Conservation (phyloP, 306 rosid species). For the Vachellia pachyceras region DNA sequence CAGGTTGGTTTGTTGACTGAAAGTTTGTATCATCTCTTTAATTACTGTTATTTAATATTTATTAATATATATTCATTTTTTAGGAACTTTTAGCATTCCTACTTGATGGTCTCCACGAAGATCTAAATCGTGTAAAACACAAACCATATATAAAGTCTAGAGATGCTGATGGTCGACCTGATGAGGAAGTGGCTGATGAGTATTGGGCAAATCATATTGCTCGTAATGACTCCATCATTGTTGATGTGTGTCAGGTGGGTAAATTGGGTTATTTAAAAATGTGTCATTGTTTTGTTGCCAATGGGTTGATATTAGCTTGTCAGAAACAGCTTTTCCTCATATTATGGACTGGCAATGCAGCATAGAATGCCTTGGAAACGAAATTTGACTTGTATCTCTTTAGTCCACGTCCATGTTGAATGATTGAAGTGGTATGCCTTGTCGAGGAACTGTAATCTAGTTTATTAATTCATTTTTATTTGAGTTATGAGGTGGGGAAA, state of each 20-base stretch:
- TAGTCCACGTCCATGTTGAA: background rate
- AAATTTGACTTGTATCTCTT: constrained; percentile 5
- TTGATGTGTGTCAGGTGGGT: constrained; percentile 98
- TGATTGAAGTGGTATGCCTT: constrained; percentile 16
- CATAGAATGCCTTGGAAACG: constrained; percentile 8
- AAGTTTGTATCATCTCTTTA: constrained; percentile 4
- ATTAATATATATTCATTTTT: constrained; percentile 40
- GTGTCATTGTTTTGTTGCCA: constrained; percentile 5
- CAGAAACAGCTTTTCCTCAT: constrained; percentile 28
- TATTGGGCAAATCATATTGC: constrained; percentile 99
- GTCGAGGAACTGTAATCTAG: background rate
- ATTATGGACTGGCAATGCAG: constrained; percentile 24
- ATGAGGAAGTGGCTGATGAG: constrained; percentile 98
- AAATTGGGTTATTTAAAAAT: constrained; percentile 10
- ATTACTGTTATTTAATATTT: constrained; percentile 34
- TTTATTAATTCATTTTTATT: constrained; percentile 12
- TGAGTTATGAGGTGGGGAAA: constrained; percentile 10
- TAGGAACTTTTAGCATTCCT: constrained; percentile 99
- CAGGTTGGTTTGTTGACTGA: constrained; percentile 68
- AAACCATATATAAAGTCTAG: constrained; percentile 91
- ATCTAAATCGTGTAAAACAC: constrained; percentile 94
- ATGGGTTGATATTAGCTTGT: constrained; percentile 32
- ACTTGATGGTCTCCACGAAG: constrained; percentile 98
- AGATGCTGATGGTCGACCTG: constrained; percentile 99
- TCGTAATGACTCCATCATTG: constrained; percentile 97